Percentiles rank a stretch among this genome's conserved stretches.
Evolutionary conservation across 176 grass and related monocot species (phyloP).

Genomic region (Rhipidocladum racemiflorum): DNA sequence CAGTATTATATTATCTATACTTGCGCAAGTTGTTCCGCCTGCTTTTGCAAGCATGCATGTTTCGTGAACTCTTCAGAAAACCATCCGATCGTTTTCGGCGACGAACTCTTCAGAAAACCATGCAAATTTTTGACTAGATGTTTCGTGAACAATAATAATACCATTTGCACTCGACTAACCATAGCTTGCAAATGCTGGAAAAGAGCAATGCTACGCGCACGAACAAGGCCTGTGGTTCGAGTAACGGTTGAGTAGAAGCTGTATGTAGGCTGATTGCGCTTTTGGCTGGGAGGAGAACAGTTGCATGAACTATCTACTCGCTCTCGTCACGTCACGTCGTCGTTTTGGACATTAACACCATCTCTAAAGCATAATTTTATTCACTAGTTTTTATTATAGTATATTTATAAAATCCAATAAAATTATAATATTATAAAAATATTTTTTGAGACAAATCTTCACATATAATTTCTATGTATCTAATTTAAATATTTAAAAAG

Average conservation of each 20-base stretch:
- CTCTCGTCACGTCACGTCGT: no score
- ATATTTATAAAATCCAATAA: no score
- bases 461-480: no score
- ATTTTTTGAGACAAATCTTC: no score
- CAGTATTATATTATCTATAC: background rate
- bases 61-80: background rate
- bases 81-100: background rate
- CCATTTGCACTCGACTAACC: background rate
- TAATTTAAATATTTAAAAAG: no score
- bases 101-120: background rate
- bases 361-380: no score
- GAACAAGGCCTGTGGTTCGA: background rate
- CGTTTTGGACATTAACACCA: no score
- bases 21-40: background rate
- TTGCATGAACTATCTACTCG: no score
- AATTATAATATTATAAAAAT: no score
- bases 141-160: background rate
- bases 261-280: background rate
- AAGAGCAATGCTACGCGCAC: background rate
- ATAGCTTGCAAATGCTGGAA: background rate
- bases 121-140: background rate
- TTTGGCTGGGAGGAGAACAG: background rate
- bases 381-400: no score
- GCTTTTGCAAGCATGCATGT: background rate
- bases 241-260: background rate